Conservation (phyloP, 2,329 filamentous ascomycete species). For the Furcasterigmium sp. region DNA sequence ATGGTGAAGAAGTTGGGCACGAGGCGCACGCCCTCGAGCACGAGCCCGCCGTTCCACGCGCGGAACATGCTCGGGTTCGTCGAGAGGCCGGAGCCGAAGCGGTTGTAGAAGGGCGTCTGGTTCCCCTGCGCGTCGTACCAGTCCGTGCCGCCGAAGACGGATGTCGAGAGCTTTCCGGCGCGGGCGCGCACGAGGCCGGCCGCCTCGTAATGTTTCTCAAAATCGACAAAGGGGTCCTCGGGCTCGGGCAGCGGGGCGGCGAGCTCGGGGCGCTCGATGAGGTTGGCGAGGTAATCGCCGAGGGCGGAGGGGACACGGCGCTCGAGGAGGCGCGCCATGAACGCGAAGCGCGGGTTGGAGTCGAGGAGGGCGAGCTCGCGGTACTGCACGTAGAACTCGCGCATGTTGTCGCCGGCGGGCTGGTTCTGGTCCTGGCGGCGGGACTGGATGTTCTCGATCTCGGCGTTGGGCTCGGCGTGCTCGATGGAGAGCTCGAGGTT, state of each 20-base stretch:
- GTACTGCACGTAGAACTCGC: conserved; percentile 11
- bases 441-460: conserved; percentile 13
- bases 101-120: conserved; percentile 11
- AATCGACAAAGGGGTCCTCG: conserved; percentile 11
- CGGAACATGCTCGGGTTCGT: conserved; percentile 15
- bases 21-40: conserved; percentile 12
- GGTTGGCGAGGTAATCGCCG: conserved; percentile 11
- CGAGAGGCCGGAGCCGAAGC: conserved; percentile 13
- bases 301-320: conserved; percentile 4
- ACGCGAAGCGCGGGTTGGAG: conserved; percentile 10
- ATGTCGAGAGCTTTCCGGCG: conserved; percentile 10
- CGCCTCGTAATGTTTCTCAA: conserved; percentile 9
- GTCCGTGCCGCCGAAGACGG: conserved; percentile 13
- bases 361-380: conserved; percentile 13
- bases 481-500: conserved; percentile 14
- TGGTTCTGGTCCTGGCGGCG: conserved; percentile 14
- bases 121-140: conserved; percentile 9
- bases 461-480: conserved; percentile 10
- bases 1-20: conserved; percentile 15
- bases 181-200: conserved; percentile 11
- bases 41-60: conserved; percentile 12
- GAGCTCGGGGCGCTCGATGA: conserved; percentile 13
- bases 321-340: conserved; percentile 13
- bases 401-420: conserved; percentile 8
- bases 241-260: conserved; percentile 7